phyloP scores from a whole-genome alignment of 169 alveolate genomes.

The Plasmodium coatneyi region DNA sequence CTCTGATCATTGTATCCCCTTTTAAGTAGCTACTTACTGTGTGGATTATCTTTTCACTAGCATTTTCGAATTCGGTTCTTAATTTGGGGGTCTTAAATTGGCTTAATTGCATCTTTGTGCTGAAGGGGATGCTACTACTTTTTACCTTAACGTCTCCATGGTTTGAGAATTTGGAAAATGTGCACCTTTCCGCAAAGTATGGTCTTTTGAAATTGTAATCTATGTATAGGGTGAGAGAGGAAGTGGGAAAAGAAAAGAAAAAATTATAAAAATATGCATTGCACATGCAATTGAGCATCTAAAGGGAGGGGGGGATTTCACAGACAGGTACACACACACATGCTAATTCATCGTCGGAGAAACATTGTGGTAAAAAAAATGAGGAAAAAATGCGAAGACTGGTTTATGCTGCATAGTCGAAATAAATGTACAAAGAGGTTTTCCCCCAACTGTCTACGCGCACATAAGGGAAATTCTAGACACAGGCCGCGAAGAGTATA shows the following conservation, averaged over 20 bases:
- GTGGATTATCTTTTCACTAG: neutral
- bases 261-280: neutral
- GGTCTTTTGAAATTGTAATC: constrained; percentile 44
- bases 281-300: neutral
- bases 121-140: neutral
- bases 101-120: neutral
- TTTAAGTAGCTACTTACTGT: constrained; percentile 11
- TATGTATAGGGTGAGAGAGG: neutral
- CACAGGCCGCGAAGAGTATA: neutral
- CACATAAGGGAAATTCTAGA: neutral
- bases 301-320: neutral
- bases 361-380: neutral
- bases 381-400: neutral
- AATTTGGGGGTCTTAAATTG: constrained; percentile 7
- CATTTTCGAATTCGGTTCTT: neutral
- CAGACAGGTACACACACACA: neutral
- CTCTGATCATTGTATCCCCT: neutral
- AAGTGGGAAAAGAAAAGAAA: neutral
- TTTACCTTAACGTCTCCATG: constrained; percentile 14
- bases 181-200: constrained; percentile 15
- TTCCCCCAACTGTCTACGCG: neutral
- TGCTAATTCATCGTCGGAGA: neutral
- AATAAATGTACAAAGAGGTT: neutral
- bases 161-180: neutral
- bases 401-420: neutral